Percentiles rank a stretch among this genome's conserved stretches.
phyloP scores from a whole-genome alignment of 148 eudicot genomes.

The Silene uniflora region DNA sequence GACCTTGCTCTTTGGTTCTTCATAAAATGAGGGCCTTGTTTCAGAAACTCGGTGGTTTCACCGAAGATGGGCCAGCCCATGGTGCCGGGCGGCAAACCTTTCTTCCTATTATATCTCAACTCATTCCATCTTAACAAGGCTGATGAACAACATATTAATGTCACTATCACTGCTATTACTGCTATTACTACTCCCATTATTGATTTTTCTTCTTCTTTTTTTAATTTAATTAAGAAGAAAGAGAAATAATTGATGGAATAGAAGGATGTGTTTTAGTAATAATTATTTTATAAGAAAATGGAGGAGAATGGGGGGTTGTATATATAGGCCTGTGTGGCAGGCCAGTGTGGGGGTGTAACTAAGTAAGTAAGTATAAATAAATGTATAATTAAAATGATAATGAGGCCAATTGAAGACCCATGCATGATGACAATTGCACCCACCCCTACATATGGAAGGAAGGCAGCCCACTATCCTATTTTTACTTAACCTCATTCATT shows the following conservation, averaged over 20 bases:
- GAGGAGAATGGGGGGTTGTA: conserved; percentile 16
- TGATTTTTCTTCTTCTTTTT: neutral
- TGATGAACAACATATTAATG: no score
- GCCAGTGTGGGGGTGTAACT: no score
- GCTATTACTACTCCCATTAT: no score
- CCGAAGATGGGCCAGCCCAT: conserved; percentile 99
- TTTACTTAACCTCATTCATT: no score
- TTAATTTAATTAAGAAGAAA: neutral
- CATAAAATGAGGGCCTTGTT: conserved; percentile 87
- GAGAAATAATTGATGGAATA: conserved; percentile 6
- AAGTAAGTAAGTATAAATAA: no score
- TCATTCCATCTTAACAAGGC: no score
- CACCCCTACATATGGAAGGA: conserved; percentile 24
- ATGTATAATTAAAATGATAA: neutral
- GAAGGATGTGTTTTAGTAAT: neutral
- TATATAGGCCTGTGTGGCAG: conserved; percentile 7
- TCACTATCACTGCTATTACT: no score
- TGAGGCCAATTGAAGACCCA: conserved; percentile 26
- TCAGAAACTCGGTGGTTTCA: conserved; percentile 92
- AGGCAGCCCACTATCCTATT: no score
- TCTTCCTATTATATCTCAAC: conserved; percentile 21
- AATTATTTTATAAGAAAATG: neutral
- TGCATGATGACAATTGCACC: conserved; percentile 11
- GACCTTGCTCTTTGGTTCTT: conserved; percentile 85
- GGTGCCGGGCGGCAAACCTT: conserved; percentile 88